Evolutionary conservation across 768 basidiomycete genomes (phyloP).

Genomic region (Neoboletus brunneissimus): DNA sequence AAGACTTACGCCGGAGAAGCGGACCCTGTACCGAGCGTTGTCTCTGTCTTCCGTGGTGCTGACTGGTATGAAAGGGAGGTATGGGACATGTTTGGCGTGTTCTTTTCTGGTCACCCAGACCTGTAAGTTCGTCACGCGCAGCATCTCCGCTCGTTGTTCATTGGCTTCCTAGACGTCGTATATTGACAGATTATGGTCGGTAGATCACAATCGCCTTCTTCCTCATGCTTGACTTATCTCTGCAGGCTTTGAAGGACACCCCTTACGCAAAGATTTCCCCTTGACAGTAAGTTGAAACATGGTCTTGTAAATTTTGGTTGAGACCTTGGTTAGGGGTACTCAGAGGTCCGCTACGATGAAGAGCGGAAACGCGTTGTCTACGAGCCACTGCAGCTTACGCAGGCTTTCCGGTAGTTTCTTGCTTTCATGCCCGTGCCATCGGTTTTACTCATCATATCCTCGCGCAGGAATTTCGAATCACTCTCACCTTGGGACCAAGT

Average conservation of each 20-base stretch:
- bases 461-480: constrained; percentile 84
- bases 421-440: not conserved
- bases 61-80: constrained; percentile 99
- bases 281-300: constrained; percentile 63
- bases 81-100: constrained; percentile 97
- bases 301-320: not conserved
- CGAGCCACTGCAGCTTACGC: constrained; percentile 95
- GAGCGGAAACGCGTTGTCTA: constrained; percentile 96
- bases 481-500: constrained; percentile 95
- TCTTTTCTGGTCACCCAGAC: constrained; percentile 95
- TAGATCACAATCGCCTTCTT: not conserved
- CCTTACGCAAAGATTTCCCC: constrained; percentile 97
- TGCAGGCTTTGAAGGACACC: constrained; percentile 93
- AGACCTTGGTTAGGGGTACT: constrained; percentile 73
- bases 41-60: constrained; percentile 81
- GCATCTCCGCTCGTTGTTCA: constrained; percentile 14
- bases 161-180: constrained; percentile 66
- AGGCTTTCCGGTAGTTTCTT: constrained; percentile 83
- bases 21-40: constrained; percentile 82
- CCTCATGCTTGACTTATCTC: not conserved
- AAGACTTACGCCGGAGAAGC: constrained; percentile 97
- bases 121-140: constrained; percentile 53
- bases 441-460: not conserved
- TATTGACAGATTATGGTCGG: constrained; percentile 95
- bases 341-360: constrained; percentile 96